Percentiles rank a stretch among this genome's conserved stretches.
phyloP scores from a whole-genome alignment of 441 rosid species.

The Gossypium schwendimanii region DNA sequence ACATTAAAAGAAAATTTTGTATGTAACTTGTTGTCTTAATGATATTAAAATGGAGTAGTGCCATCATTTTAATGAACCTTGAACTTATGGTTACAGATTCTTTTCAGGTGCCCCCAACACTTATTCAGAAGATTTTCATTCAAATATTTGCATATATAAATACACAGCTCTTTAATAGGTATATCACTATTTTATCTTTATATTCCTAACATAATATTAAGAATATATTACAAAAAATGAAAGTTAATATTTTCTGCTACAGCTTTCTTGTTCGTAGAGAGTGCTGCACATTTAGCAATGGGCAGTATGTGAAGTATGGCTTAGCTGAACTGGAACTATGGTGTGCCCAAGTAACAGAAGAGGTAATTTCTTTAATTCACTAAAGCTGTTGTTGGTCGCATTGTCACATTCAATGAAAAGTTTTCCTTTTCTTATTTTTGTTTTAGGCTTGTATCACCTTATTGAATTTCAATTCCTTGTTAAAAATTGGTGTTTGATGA shows the following conservation, averaged over 20 bases:
- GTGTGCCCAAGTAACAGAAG: conserved; percentile 51
- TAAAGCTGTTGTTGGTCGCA: background rate
- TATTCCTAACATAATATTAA: conserved; percentile 12
- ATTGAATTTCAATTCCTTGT: background rate
- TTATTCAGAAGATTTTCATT: conserved; percentile 46
- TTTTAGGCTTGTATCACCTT: background rate
- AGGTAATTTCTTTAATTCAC: conserved; percentile 29
- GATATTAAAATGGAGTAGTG: conserved; percentile 1
- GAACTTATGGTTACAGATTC: conserved; percentile 16
- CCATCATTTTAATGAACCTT: conserved; percentile 4
- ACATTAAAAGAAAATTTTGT: conserved; percentile 58
- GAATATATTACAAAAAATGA: conserved; percentile 2
- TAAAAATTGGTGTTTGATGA: background rate
- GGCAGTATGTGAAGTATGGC: conserved; percentile 59
- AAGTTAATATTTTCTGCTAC: conserved; percentile 18
- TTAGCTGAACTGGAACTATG: conserved; percentile 52
- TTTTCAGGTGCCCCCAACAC: conserved; percentile 57
- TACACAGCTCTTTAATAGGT: conserved; percentile 65
- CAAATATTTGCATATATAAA: conserved; percentile 56
- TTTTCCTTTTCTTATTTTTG: background rate
- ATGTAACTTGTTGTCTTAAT: conserved; percentile 22
- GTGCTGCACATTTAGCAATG: conserved; percentile 64
- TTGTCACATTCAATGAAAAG: background rate
- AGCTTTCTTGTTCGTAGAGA: conserved; percentile 62
- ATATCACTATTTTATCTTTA: conserved; percentile 12